These are phyloP conservation scores for Mycena latifolia DNA, from an alignment of 768 basidiomycete genomes.

Conservation along the genomic window DNA sequence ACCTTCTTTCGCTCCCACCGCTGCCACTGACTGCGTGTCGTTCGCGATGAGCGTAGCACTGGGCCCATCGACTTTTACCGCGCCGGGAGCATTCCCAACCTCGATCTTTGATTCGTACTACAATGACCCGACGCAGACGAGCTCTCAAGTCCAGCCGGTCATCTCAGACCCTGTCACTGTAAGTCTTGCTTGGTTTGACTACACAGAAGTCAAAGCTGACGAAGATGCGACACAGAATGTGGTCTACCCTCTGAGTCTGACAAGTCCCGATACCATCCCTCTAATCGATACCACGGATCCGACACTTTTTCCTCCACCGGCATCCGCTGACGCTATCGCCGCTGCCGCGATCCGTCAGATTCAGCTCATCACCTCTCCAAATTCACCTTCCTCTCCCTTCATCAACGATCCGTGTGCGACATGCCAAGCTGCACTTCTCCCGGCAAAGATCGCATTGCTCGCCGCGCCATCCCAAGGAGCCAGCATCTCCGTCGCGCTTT, in stretches of 20 bases:
- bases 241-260: constrained; percentile 69
- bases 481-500: constrained; percentile 65
- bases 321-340: constrained; percentile 58
- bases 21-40: constrained; percentile 16
- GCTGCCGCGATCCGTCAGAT: constrained; percentile 68
- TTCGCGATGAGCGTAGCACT: constrained; percentile 19
- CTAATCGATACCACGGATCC: constrained; percentile 70
- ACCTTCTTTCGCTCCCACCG: constrained; percentile 18
- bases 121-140: constrained; percentile 79
- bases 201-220: not conserved
- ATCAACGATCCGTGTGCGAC: constrained; percentile 64
- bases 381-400: constrained; percentile 60
- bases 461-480: constrained; percentile 75
- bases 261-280: constrained; percentile 71
- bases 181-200: constrained; percentile 36
- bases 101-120: constrained; percentile 72
- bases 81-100: constrained; percentile 73
- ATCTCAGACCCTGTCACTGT: constrained; percentile 80
- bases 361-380: constrained; percentile 56
- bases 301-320: constrained; percentile 71
- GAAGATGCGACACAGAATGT: constrained; percentile 56
- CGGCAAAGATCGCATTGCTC: constrained; percentile 73
- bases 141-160: constrained; percentile 82
- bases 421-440: constrained; percentile 70
- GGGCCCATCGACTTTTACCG: constrained; percentile 63